Percentiles rank a stretch among this genome's conserved stretches.
These are phyloP conservation scores for Lolium rigidum DNA, from an alignment of 176 grass and related monocot species.

Conservation along the genomic window DNA sequence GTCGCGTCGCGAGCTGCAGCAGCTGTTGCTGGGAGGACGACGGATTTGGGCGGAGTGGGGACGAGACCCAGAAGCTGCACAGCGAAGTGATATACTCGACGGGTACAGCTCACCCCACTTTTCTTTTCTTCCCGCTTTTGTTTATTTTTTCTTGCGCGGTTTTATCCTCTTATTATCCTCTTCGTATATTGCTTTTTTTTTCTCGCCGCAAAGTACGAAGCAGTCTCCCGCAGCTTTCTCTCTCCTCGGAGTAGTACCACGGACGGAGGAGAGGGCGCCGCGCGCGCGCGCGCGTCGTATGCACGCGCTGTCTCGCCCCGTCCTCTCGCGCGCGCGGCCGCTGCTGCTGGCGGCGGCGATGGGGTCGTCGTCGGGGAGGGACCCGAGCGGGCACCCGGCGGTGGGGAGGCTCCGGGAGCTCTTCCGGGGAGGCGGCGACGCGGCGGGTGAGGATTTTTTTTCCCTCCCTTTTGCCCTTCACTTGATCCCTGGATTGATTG, in stretches of 20 bases:
- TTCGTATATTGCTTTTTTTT: conserved; percentile 15
- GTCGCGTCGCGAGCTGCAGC: neutral
- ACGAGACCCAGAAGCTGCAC: conserved; percentile 28
- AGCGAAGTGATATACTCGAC: conserved; percentile 64
- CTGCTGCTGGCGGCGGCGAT: neutral
- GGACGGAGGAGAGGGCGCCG: neutral
- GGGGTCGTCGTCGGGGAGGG: conserved; percentile 39
- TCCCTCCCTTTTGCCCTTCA: neutral
- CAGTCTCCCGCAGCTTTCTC: neutral
- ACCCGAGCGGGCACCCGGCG: conserved; percentile 38
- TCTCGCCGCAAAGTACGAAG: conserved; percentile 7
- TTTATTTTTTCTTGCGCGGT: neutral
- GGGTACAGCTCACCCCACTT: conserved; percentile 19
- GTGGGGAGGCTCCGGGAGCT: conserved; percentile 57
- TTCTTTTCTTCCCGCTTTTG: neutral
- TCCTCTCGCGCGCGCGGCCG: conserved; percentile 25
- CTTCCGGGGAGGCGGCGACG: conserved; percentile 36
- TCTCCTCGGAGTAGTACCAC: no score
- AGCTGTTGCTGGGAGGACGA: neutral
- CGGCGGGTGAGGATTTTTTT: conserved; percentile 25
- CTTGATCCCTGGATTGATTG: neutral
- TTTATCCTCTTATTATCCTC: conserved; percentile 48
- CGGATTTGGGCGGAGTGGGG: conserved; percentile 35
- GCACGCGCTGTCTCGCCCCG: conserved; percentile 27
- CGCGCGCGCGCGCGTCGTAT: neutral